phyloP scores from a whole-genome alignment of 2,329 filamentous ascomycete species.

The Hypocrella siamensis region DNA sequence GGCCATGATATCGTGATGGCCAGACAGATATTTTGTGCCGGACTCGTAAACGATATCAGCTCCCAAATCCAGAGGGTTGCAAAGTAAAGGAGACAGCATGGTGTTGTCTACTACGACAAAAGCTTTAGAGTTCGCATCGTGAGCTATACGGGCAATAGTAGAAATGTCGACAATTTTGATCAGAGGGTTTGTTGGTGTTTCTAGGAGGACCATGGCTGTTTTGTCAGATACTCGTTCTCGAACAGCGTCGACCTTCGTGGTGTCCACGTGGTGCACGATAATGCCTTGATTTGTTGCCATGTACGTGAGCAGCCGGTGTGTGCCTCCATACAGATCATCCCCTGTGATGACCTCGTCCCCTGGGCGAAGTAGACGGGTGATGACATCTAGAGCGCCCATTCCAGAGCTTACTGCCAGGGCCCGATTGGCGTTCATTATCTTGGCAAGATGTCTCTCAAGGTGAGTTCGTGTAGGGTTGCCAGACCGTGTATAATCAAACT shows the following conservation, averaged over 20 bases:
- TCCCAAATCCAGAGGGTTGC: slow-evolving; percentile 85
- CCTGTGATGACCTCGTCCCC: slow-evolving; percentile 96
- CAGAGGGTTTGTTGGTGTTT: slow-evolving; percentile 92
- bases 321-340: slow-evolving; percentile 92
- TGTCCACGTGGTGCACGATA: slow-evolving; percentile 90
- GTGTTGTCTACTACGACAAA: slow-evolving; percentile 95
- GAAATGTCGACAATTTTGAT: slow-evolving; percentile 96
- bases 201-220: slow-evolving; percentile 88
- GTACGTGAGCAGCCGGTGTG: slow-evolving; percentile 85
- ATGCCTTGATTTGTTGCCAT: slow-evolving; percentile 81
- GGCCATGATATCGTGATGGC: slow-evolving; percentile 98
- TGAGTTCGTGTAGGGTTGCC: slow-evolving; percentile 95
- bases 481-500: slow-evolving; percentile 97
- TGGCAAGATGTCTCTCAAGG: slow-evolving; percentile 88
- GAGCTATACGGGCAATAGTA: slow-evolving; percentile 59
- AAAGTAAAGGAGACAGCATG: slow-evolving; percentile 91
- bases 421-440: slow-evolving; percentile 93
- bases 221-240: slow-evolving; percentile 54
- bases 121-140: slow-evolving; percentile 61
- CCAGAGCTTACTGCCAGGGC: slow-evolving; percentile 88
- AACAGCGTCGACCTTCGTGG: slow-evolving; percentile 62
- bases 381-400: slow-evolving; percentile 95
- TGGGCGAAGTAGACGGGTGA: slow-evolving; percentile 75
- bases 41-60: slow-evolving; percentile 96
- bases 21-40: slow-evolving; percentile 93